Percentiles rank a stretch among this genome's conserved stretches.
Evolutionary conservation across 148 eudicot species (phyloP).

Genomic region (Pouteria glomerata): DNA sequence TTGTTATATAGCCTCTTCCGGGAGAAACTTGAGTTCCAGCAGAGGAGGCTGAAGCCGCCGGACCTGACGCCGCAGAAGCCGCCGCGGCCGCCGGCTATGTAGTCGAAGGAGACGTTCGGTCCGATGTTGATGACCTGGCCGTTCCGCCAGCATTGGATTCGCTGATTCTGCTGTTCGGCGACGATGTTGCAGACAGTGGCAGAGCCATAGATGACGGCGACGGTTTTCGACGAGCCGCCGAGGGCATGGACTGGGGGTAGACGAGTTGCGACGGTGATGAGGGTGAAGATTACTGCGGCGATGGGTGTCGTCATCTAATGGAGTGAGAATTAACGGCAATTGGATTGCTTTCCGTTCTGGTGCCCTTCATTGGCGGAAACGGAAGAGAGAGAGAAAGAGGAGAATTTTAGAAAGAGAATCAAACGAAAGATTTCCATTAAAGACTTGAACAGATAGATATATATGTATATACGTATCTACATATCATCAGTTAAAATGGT

Average conservation of each 20-base stretch:
- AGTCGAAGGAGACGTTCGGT: constrained; percentile 53
- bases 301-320: constrained; percentile 31
- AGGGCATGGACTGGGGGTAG: constrained; percentile 26
- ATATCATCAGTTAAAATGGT: too few species aligned
- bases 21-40: constrained; percentile 56
- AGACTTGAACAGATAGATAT: neutral
- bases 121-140: constrained; percentile 11
- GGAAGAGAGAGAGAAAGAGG: neutral
- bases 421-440: neutral
- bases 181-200: constrained; percentile 64
- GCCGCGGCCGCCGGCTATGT: constrained; percentile 60
- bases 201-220: constrained; percentile 39
- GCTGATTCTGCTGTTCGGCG: constrained; percentile 37
- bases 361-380: constrained; percentile 15
- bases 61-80: constrained; percentile 65
- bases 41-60: constrained; percentile 57
- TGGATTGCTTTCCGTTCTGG: neutral
- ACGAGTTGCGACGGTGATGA: constrained; percentile 15
- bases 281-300: constrained; percentile 9
- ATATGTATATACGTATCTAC: too few species aligned
- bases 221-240: constrained; percentile 46
- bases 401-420: constrained; percentile 1
- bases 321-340: constrained; percentile 1
- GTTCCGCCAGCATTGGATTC: constrained; percentile 45
- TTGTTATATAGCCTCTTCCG: constrained; percentile 59